Base-by-base conservation (phyloP, 768 basidiomycete genomes). In the Pholiota conissans region DNA sequence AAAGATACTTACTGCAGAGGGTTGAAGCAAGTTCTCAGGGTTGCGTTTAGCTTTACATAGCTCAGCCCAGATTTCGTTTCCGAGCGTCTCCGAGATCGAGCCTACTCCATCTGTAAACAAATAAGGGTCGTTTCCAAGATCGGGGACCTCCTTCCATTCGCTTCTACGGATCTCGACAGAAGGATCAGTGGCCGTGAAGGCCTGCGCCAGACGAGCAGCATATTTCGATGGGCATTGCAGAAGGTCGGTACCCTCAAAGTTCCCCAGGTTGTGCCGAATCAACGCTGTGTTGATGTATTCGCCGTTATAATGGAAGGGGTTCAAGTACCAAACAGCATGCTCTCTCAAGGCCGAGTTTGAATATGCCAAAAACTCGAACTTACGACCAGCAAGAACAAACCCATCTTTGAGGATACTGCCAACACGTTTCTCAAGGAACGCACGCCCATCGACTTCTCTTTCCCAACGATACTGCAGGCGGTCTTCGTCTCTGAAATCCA, bases 401-500 rank as follows among this genome's bases (percentile, higher is more conserved):
- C 93, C 93, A 1, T 73, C 34, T 64, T 85, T 84, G 37, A 93
- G 69, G 14, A 79, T 75, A 3, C 69, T 72, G 1, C 85, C 85
- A 11, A 90, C 87, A 10, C 85, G 81, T 37, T 81, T 74, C 18
- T 76, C 70, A 2, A 92, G 74, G 67, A 87, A 85, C 13, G 73
- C 66, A 2, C 71, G 67, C 0, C 82, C 83, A 59, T 91, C 87
- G 5, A 88, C 83, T 35, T 83, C 82, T 9, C 83, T 77, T 54
- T 83, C 82, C 89, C 89, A 91, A 11, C 84, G 81, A 59, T 88
- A 89, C 34, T 83, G 79, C n/a, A 89, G 76, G 30, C 79, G 78
- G 63, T 94, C 89, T 72, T 95, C 93, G 55, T 94, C 93, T 4
- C 88, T 82, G 64, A 95, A 92, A 62, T 90, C 86, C 24, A 94